Evolutionary conservation across 306 rosid genomes (phyloP).

Genomic region (Lupinus albus): DNA sequence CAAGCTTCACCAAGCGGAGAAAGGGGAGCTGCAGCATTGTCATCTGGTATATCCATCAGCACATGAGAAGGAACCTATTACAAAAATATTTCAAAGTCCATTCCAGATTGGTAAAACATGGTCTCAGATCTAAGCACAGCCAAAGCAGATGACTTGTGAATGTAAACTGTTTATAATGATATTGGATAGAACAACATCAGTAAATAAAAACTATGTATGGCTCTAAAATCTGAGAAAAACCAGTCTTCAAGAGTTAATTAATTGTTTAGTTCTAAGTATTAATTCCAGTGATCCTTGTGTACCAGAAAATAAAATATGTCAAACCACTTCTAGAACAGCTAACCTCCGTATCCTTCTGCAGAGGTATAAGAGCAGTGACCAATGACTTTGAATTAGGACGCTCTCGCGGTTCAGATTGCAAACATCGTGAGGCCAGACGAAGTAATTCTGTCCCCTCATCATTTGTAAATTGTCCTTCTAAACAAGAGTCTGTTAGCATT

Average conservation of each 20-base stretch:
- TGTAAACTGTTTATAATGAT: constrained; percentile 23
- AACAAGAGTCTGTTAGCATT: constrained; percentile 89
- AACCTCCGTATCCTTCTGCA: constrained; percentile 93
- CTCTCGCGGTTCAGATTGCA: constrained; percentile 90
- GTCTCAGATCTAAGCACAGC: constrained; percentile 28
- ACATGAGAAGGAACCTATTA: constrained; percentile 86
- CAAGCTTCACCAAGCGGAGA: constrained; percentile 91
- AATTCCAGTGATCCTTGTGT: constrained; percentile 16
- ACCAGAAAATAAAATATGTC: constrained; percentile 9
- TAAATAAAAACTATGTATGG: background rate
- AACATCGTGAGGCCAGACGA: constrained; percentile 89
- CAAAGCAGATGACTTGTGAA: constrained; percentile 4
- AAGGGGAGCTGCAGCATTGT: constrained; percentile 56
- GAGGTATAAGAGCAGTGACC: constrained; percentile 82
- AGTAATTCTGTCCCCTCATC: constrained; percentile 92
- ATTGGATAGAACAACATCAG: constrained; percentile 7
- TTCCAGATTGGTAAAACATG: constrained; percentile 38
- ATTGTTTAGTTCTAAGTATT: constrained; percentile 15
- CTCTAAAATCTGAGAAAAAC: constrained; percentile 14
- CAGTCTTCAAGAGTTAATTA: constrained; percentile 15
- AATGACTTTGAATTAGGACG: constrained; percentile 90
- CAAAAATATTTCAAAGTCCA: constrained; percentile 37
- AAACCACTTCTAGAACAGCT: constrained; percentile 36
- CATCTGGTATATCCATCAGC: constrained; percentile 85
- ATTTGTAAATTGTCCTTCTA: constrained; percentile 89